A percentile compares a stretch with the other conserved stretches of the same genome.
These are phyloP conservation scores for Simplicillium aogashimaense DNA, from an alignment of 2,329 filamentous ascomycete species.

Conservation along the genomic window DNA sequence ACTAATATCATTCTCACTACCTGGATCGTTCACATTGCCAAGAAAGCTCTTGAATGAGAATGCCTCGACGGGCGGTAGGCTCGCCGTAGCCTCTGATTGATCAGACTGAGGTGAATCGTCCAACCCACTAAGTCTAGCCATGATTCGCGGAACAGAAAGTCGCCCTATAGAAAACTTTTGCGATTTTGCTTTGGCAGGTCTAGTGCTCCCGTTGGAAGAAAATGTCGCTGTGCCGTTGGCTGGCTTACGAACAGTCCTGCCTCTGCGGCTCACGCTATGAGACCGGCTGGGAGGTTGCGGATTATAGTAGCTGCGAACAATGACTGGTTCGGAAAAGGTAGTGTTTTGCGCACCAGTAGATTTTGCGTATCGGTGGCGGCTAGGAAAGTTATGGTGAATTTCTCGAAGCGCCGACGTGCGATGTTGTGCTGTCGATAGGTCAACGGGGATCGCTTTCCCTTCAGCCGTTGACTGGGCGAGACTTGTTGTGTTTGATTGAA, in stretches of 20 bases:
- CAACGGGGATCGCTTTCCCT: conserved; percentile 44
- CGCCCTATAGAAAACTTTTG: conserved; percentile 19
- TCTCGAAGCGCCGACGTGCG: conserved; percentile 51
- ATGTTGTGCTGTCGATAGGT: conserved; percentile 44
- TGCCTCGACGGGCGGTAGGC: conserved; percentile 49
- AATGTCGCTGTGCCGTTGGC: too few species aligned
- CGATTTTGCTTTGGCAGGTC: conserved; percentile 17
- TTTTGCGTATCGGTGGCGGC: conserved; percentile 45
- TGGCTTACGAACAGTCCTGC: conserved; percentile 13
- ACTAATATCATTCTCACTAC: conserved; percentile 34
- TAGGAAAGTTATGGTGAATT: conserved; percentile 47
- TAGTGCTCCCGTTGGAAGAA: conserved; percentile 11
- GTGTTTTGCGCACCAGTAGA: conserved; percentile 45
- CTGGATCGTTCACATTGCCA: conserved; percentile 39
- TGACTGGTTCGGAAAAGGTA: conserved; percentile 55
- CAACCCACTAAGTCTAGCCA: conserved; percentile 6
- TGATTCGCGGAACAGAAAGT: conserved; percentile 31
- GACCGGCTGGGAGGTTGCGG: conserved; percentile 24
- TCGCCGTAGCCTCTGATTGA: too few species aligned
- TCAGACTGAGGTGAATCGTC: too few species aligned
- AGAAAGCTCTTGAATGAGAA: conserved; percentile 58
- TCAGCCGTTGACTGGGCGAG: conserved; percentile 45
- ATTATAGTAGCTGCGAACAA: conserved; percentile 54
- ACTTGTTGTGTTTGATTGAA: conserved; percentile 40
- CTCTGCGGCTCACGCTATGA: conserved; percentile 17